These are phyloP conservation scores for Phtheirospermum japonicum DNA, from an alignment of 257 asterid species.

Conservation along the genomic window DNA sequence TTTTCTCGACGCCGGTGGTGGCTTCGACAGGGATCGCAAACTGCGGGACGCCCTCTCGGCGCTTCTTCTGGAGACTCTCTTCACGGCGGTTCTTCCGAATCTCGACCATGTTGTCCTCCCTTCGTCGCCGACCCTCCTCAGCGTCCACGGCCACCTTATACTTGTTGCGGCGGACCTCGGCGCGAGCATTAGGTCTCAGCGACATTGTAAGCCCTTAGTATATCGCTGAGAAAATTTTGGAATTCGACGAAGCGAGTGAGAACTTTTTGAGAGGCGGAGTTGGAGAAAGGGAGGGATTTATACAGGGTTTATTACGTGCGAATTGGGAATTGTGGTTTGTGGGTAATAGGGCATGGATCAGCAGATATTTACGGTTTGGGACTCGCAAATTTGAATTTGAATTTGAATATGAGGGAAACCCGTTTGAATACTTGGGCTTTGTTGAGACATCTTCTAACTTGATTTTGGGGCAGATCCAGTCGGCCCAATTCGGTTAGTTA, in stretches of 20 bases:
- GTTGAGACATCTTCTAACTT: not conserved
- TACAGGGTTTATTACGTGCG: constrained; percentile 32
- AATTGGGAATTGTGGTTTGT: constrained; percentile 13
- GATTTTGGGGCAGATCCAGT: not conserved
- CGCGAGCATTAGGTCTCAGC: constrained; percentile 70
- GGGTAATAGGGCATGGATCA: constrained; percentile 42
- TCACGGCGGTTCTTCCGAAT: constrained; percentile 83
- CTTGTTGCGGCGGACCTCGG: constrained; percentile 78
- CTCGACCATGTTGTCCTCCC: constrained; percentile 97
- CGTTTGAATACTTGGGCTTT: not conserved
- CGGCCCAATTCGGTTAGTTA: not conserved
- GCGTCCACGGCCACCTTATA: constrained; percentile 94
- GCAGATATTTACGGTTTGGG: constrained; percentile 41
- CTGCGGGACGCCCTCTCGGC: constrained; percentile 72
- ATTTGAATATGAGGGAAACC: constrained; percentile 37
- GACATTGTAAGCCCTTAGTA: constrained; percentile 43
- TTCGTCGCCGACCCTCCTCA: constrained; percentile 86
- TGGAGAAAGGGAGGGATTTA: constrained; percentile 31
- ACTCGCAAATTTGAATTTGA: constrained; percentile 39
- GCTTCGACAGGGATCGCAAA: constrained; percentile 47
- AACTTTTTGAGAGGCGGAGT: constrained; percentile 30
- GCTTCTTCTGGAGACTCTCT: constrained; percentile 89
- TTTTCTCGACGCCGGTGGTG: constrained; percentile 46
- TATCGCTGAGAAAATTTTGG: not conserved
- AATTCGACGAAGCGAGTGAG: constrained; percentile 22